A percentile compares a stretch with the other conserved stretches of the same genome.
phyloP scores from a whole-genome alignment of 108 stramenopile species.

The Nitzschia sp. region DNA sequence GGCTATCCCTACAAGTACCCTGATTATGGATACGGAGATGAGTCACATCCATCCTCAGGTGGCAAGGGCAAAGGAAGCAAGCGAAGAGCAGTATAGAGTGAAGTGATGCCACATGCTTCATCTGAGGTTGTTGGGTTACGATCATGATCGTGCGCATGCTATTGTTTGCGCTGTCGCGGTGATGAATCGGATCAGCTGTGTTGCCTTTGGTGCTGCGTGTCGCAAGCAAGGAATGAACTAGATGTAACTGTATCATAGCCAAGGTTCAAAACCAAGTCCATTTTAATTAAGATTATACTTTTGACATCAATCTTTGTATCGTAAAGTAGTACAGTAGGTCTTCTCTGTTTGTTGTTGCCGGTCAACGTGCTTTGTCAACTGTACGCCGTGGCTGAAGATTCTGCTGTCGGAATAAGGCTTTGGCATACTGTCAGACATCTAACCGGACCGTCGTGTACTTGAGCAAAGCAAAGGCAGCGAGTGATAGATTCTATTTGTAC shows the following conservation, averaged over 20 bases:
- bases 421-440: too few species aligned
- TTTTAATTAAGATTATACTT: too few species aligned
- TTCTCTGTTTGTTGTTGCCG: too few species aligned
- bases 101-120: constrained; percentile 16
- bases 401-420: too few species aligned
- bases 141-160: constrained; percentile 2
- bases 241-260: constrained; percentile 25
- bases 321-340: too few species aligned
- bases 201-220: constrained; percentile 23
- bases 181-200: constrained; percentile 6
- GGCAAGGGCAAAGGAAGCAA: constrained; percentile 11
- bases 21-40: not conserved
- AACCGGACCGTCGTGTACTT: too few species aligned
- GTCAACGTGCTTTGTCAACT: too few species aligned
- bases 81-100: constrained; percentile 5
- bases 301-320: too few species aligned
- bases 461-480: too few species aligned
- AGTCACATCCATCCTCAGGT: not conserved
- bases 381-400: too few species aligned
- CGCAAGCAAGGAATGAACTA: constrained; percentile 2
- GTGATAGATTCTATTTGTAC: too few species aligned
- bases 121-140: constrained; percentile 20
- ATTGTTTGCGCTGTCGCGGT: constrained; percentile 15
- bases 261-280: too few species aligned
- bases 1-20: not conserved